Evolutionary conservation across 495 filamentous ascomycete genomes (phyloP), one percentile per base, ranked within the genome.

Genomic region (Opeltia flavorubescens): DNA sequence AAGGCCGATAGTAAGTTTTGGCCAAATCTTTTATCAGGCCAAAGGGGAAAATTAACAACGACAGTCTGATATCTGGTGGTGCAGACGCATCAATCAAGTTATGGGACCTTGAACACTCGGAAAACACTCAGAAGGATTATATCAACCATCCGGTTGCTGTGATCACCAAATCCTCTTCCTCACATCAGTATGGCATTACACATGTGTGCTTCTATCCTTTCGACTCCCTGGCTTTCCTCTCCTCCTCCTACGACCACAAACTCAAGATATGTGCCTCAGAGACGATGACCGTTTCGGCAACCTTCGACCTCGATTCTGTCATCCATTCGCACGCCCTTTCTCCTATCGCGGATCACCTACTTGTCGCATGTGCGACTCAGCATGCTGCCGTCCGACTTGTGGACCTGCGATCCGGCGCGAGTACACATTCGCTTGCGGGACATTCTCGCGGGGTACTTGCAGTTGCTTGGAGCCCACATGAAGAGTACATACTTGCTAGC

Each of bases 161-260:
- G 28, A 17, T 36, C 27, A 18, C 24, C 13, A 43, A 24, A 30
- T 33, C 63, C 6, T 64, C 67, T 15, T 65, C 66, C 12, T 68
- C 74, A 9, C 84, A 91, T 59, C 83, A 75, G 40, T 84, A 80
- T 53, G 82, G 85, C 43, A 81, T 94, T 44, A 94, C 88, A 1
- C 80, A 87, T 29, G 63, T 94, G 31, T 84, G 74, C 1, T 93
- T 93, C 64, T 94, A 91, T 55, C 86, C 89, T 3, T 91, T 91
- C 54, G 89, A 89, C 66, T 64, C 81, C 49, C 62, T 74, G 51
- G 66, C 88, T 27, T 91, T 96, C 53, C 67, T 94, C 9, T 84
- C 84, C 1, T 81, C 80, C 9, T 86, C 86, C 39, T 86, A 86
- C 59, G 89, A 95, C 59, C 78, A 83, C 48, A 84, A 79, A 3